A percentile compares a stretch with the other conserved stretches of the same genome.
Conservation (phyloP, 345 rosid species). For the Odontarrhena argentea region DNA sequence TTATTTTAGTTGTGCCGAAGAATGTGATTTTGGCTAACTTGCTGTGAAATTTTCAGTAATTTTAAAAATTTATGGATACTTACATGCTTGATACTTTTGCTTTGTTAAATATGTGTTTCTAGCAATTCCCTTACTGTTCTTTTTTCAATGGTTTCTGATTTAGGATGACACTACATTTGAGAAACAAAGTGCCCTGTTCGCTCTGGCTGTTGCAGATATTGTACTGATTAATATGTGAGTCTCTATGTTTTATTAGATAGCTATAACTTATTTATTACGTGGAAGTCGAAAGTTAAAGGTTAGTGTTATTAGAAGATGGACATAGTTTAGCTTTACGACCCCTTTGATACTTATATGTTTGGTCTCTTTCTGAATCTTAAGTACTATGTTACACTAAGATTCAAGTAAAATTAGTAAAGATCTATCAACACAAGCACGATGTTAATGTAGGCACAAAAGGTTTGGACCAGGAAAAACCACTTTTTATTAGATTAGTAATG, state of each 20-base stretch:
- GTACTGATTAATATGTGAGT: constrained; percentile 78
- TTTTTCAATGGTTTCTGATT: constrained; percentile 22
- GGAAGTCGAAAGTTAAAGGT: not conserved
- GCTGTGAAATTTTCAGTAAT: not conserved
- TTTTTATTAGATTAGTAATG: constrained; percentile 23
- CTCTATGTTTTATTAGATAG: not conserved
- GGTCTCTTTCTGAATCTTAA: not conserved
- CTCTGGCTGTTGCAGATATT: constrained; percentile 74
- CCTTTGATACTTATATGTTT: not conserved
- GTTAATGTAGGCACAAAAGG: not conserved
- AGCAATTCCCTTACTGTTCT: not conserved
- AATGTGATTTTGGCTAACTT: not conserved
- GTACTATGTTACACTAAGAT: not conserved
- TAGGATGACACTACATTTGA: constrained; percentile 85
- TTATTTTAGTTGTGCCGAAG: not conserved
- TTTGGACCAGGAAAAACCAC: not conserved
- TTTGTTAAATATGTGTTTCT: not conserved
- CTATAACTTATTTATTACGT: not conserved
- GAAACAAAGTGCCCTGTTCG: constrained; percentile 77
- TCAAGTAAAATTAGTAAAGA: not conserved
- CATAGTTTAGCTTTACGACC: not conserved
- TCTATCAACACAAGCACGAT: not conserved
- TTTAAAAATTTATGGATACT: not conserved
- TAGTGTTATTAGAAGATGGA: constrained; percentile 6
- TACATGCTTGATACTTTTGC: not conserved